Percentiles rank a stretch among this genome's conserved stretches.
These are phyloP conservation scores for Neckera pumila DNA, from an alignment of 225 moss, liverwort and hornwort species.

Conservation along the genomic window DNA sequence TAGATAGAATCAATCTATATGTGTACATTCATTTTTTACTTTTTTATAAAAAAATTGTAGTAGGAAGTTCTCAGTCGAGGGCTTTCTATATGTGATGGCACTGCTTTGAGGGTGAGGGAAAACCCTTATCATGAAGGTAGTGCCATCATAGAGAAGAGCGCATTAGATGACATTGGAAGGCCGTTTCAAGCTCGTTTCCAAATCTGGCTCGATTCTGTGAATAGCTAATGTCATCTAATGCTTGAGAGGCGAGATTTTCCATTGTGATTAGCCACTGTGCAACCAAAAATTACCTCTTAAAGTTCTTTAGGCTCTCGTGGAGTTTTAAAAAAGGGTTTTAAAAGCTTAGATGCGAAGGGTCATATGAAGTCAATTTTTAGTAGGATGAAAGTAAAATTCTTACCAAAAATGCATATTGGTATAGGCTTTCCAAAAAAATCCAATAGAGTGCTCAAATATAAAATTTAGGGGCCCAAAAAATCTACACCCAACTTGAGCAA, in stretches of 20 bases:
- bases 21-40: background rate
- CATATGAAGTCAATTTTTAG: background rate
- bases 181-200: too few species aligned
- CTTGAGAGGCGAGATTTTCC: background rate
- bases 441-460: background rate
- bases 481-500: accelerated
- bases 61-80: accelerated
- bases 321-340: background rate
- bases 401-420: background rate
- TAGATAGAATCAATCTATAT: background rate
- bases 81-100: background rate
- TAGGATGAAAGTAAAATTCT: background rate
- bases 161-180: too few species aligned
- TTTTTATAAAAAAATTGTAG: background rate
- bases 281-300: background rate
- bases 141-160: background rate
- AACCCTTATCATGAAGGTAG: accelerated
- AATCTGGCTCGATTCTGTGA: too few species aligned
- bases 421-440: background rate
- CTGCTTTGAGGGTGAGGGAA: accelerated
- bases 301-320: accelerated
- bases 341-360: background rate
- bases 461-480: accelerated
- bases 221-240: too few species aligned
- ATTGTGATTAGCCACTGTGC: background rate